phyloP scores from a whole-genome alignment of 805 yeast species.

The Huiozyma naganishii region DNA sequence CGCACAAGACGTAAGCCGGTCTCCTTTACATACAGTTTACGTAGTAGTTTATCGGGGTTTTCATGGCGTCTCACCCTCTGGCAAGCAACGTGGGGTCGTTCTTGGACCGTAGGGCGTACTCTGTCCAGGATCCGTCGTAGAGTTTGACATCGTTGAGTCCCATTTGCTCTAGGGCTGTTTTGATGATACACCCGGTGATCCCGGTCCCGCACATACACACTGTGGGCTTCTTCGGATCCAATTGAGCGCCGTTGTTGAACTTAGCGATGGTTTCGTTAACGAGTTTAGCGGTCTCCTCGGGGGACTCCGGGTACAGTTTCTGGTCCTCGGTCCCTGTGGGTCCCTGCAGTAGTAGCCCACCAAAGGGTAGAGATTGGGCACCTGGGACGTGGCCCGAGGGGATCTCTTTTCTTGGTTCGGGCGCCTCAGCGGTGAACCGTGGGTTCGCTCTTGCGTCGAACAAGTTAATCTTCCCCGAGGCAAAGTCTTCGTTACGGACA shows the following conservation, averaged over 20 bases:
- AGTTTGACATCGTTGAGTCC: constrained; percentile 41
- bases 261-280: constrained; percentile 38
- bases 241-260: background rate
- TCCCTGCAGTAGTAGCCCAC: constrained; percentile 39
- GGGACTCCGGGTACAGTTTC: constrained; percentile 36
- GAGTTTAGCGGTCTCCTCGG: constrained; percentile 27
- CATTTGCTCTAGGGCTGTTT: constrained; percentile 56
- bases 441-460: constrained; percentile 73
- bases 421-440: constrained; percentile 67
- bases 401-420: constrained; percentile 85
- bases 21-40: too few relatives aligned
- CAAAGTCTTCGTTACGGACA: constrained; percentile 6
- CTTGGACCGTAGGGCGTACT: constrained; percentile 22
- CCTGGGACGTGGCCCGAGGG: constrained; percentile 87
- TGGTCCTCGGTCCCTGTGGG: constrained; percentile 18
- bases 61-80: constrained; percentile 3
- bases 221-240: background rate
- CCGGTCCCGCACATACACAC: constrained; percentile 82
- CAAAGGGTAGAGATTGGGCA: constrained; percentile 66
- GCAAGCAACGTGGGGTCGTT: constrained; percentile 14
- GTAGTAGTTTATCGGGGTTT: too few relatives aligned
- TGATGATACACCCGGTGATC: constrained; percentile 83
- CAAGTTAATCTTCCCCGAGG: background rate
- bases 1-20: too few relatives aligned
- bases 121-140: constrained; percentile 82